phyloP scores from a whole-genome alignment of 371 early-diverging fungal genomes.

The Mortierella sp. region DNA sequence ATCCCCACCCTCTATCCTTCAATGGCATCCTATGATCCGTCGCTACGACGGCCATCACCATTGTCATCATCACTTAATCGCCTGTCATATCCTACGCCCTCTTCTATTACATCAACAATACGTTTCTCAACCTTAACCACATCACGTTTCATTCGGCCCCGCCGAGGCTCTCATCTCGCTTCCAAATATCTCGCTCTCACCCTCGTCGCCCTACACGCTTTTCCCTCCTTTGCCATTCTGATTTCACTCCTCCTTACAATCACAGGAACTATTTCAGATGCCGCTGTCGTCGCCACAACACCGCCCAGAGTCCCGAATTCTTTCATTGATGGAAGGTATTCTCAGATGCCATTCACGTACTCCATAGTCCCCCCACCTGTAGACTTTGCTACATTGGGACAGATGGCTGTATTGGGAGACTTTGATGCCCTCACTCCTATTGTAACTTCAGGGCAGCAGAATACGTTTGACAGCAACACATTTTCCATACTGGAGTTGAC shows the following conservation, averaged over 20 bases:
- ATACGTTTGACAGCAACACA: constrained; percentile 29
- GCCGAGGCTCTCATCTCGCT: background rate
- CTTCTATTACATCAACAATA: background rate
- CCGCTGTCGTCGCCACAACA: constrained; percentile 2
- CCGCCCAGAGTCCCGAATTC: constrained; percentile 10
- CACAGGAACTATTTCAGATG: background rate
- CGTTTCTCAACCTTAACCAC: background rate
- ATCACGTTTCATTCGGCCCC: too few relatives aligned
- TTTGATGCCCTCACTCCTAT: constrained; percentile 50
- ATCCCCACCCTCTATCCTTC: background rate
- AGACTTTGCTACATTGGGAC: constrained; percentile 37
- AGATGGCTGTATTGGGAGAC: constrained; percentile 47
- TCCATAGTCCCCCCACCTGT: constrained; percentile 29
- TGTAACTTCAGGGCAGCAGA: constrained; percentile 32
- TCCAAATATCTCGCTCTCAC: background rate
- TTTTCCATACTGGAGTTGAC: constrained; percentile 47
- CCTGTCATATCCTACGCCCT: background rate
- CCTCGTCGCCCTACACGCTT: background rate
- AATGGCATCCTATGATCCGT: background rate
- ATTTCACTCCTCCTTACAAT: background rate
- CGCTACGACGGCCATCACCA: background rate
- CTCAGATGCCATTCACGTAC: background rate
- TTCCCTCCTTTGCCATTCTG: background rate
- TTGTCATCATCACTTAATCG: background rate
- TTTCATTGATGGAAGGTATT: constrained; percentile 8